Conservation (phyloP, 345 rosid species). For the Conringia planisiliqua region DNA sequence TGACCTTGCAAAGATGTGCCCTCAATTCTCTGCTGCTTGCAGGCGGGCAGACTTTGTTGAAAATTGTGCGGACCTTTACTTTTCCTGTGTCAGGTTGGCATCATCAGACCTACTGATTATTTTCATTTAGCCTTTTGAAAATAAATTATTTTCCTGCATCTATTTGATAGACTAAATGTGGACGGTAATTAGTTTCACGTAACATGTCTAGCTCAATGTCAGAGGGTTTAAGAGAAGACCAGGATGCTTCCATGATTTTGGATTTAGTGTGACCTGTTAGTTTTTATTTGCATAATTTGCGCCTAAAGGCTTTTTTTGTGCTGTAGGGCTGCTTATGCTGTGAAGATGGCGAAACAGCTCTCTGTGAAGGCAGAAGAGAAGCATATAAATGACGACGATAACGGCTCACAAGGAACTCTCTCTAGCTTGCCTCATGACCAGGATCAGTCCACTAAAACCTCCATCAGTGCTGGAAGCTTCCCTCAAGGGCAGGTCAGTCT, state of each 20-base stretch:
- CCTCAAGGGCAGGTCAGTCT: conserved; percentile 83
- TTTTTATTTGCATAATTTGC: conserved; percentile 5
- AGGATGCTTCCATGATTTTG: neutral
- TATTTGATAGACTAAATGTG: neutral
- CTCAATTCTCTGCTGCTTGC: conserved; percentile 91
- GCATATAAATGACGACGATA: conserved; percentile 68
- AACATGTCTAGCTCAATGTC: conserved; percentile 7
- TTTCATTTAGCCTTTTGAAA: neutral
- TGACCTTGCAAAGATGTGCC: conserved; percentile 98
- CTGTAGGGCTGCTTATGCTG: conserved; percentile 86
- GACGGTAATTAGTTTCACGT: neutral
- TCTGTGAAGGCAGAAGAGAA: conserved; percentile 76
- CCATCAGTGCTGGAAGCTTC: conserved; percentile 85
- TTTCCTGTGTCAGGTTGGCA: conserved; percentile 92
- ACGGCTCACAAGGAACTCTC: conserved; percentile 72
- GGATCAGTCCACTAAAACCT: conserved; percentile 76
- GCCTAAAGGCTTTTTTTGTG: conserved; percentile 15
- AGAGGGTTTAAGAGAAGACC: neutral
- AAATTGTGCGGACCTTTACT: conserved; percentile 88
- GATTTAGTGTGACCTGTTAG: conserved; percentile 5
- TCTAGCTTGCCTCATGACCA: conserved; percentile 86
- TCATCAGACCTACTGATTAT: conserved; percentile 18
- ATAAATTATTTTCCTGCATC: neutral
- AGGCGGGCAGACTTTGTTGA: conserved; percentile 88
- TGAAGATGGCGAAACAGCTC: conserved; percentile 78